A percentile compares a stretch with the other conserved stretches of the same genome.
Conservation (phyloP, 129 eudicot genomes). For the Tagetes erecta region DNA sequence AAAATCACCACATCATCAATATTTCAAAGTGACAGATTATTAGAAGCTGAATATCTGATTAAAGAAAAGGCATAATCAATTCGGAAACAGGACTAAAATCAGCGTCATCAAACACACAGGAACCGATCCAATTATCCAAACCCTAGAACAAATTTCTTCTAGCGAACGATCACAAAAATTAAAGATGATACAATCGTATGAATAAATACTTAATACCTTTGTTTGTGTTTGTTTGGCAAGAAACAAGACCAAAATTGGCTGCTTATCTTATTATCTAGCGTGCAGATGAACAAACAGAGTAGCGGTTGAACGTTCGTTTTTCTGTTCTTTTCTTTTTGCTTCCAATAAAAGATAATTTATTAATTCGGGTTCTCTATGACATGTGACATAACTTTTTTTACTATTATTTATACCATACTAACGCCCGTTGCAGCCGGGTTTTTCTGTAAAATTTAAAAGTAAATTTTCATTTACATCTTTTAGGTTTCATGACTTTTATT, state of each 20-base stretch:
- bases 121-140: slow-evolving; percentile 12
- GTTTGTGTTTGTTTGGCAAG: not conserved
- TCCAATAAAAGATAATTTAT: too few species aligned
- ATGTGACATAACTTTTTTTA: not conserved
- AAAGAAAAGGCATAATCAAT: not conserved
- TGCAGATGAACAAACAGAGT: not conserved
- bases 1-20: not conserved
- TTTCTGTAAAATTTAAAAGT: too few species aligned
- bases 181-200: not conserved
- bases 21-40: not conserved
- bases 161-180: slow-evolving; percentile 17
- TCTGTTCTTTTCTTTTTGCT: not conserved
- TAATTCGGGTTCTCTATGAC: not conserved
- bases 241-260: slow-evolving; percentile 8
- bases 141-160: slow-evolving; percentile 20
- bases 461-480: too few species aligned
- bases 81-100: not conserved
- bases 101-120: not conserved
- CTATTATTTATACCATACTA: not conserved
- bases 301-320: not conserved
- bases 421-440: too few species aligned
- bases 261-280: not conserved
- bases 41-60: not conserved
- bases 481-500: too few species aligned
- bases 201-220: slow-evolving; percentile 3